These are phyloP conservation scores for Tremella yokohamensis DNA, from an alignment of 768 basidiomycete genomes.

Conservation along the genomic window DNA sequence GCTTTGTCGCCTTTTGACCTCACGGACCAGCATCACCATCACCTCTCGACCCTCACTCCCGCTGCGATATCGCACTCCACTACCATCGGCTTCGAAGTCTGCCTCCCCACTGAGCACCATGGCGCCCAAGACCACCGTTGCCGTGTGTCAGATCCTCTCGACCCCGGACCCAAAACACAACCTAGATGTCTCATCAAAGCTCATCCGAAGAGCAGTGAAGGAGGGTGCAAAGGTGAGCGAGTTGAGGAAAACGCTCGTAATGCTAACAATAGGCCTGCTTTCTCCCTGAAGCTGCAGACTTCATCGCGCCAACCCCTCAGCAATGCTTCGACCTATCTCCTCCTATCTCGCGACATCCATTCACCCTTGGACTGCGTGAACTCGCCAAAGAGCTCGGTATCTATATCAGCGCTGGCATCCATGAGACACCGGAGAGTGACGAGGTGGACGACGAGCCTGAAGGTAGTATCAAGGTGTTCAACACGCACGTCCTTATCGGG, in stretches of 20 bases:
- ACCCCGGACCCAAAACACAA: slow-evolving; percentile 38
- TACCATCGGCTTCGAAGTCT: no score
- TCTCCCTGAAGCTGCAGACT: slow-evolving; percentile 49
- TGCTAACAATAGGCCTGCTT: slow-evolving; percentile 29
- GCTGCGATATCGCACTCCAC: no score
- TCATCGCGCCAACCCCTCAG: slow-evolving; percentile 29
- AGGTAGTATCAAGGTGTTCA: slow-evolving; percentile 32
- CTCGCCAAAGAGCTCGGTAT: slow-evolving; percentile 44
- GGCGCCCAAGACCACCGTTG: slow-evolving; percentile 12
- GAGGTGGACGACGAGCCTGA: slow-evolving; percentile 27
- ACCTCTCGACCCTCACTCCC: no score
- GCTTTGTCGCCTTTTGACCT: no score
- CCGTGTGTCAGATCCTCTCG: slow-evolving; percentile 35
- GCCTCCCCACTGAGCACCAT: no score
- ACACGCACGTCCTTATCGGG: slow-evolving; percentile 42
- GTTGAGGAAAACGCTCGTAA: neutral
- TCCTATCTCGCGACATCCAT: slow-evolving; percentile 35
- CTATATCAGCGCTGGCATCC: slow-evolving; percentile 38
- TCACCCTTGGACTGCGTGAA: slow-evolving; percentile 34
- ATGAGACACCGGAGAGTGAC: slow-evolving; percentile 37
- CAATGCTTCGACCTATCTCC: slow-evolving; percentile 35
- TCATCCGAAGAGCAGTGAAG: slow-evolving; percentile 30
- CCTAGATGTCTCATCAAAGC: slow-evolving; percentile 24
- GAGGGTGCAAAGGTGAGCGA: slow-evolving; percentile 40
- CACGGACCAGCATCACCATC: no score